A percentile compares a stretch with the other conserved stretches of the same genome.
Evolutionary conservation across 2,329 filamentous ascomycete genomes (phyloP).

Genomic region (Raffaelea albimanens): DNA sequence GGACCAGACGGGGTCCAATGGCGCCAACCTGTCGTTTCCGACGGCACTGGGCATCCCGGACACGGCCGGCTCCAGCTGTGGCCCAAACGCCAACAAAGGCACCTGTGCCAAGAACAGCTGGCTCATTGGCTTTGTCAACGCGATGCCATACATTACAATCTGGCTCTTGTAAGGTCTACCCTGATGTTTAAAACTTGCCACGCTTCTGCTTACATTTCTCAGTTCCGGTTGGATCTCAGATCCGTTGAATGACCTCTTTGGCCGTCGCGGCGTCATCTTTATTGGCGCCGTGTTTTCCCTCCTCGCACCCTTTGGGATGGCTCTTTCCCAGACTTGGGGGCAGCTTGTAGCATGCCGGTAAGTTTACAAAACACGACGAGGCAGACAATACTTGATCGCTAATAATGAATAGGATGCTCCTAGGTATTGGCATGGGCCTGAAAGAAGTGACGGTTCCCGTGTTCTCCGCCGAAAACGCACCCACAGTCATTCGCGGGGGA

Average conservation of each 20-base stretch:
- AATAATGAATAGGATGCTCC: constrained; percentile 41
- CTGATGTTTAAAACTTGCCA: constrained; percentile 13
- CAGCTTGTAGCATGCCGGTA: constrained; percentile 55
- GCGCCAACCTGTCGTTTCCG: constrained; percentile 54
- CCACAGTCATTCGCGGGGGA: constrained; percentile 60
- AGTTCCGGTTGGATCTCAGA: constrained; percentile 56
- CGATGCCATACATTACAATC: constrained; percentile 33
- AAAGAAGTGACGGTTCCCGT: constrained; percentile 61
- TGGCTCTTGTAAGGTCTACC: constrained; percentile 19
- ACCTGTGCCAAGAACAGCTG: constrained; percentile 39
- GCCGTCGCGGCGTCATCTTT: constrained; percentile 56
- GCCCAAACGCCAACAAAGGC: constrained; percentile 24
- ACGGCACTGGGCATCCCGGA: constrained; percentile 38
- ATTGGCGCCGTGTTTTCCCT: constrained; percentile 64
- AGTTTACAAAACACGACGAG: not conserved
- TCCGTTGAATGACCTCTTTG: constrained; percentile 33
- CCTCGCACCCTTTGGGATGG: constrained; percentile 58
- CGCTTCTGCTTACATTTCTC: constrained; percentile 50
- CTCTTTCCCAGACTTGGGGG: constrained; percentile 61
- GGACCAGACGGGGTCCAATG: constrained; percentile 55
- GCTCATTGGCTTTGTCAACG: constrained; percentile 53
- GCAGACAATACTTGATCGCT: not conserved
- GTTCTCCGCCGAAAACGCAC: constrained; percentile 66
- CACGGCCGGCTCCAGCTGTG: constrained; percentile 19
- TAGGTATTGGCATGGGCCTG: constrained; percentile 70